Conservation (phyloP, 768 basidiomycete genomes). For the Leccinum truebloodii region DNA sequence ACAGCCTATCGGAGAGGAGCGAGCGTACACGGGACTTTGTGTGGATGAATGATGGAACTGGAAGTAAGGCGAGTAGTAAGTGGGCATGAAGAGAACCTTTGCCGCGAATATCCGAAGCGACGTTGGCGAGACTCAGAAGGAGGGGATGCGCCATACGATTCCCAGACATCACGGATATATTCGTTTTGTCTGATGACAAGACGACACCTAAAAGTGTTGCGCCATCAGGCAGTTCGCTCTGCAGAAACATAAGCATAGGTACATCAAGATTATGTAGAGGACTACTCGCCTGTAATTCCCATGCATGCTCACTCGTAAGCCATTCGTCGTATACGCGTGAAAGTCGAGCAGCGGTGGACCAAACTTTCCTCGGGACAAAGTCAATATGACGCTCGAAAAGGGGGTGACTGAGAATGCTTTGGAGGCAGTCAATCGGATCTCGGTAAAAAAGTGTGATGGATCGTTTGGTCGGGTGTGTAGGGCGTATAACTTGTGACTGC, state of each 20-base stretch:
- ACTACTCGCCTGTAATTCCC: background rate
- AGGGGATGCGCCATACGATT: background rate
- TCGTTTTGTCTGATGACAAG: background rate
- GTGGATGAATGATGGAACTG: no score
- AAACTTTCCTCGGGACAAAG: background rate
- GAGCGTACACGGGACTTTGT: background rate
- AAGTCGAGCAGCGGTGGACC: background rate
- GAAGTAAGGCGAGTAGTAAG: no score
- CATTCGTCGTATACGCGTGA: background rate
- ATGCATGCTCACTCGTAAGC: background rate
- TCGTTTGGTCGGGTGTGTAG: background rate
- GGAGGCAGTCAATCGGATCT: background rate
- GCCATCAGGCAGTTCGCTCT: background rate
- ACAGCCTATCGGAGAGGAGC: background rate
- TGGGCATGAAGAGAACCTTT: no score
- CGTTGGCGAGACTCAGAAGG: background rate
- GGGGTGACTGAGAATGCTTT: background rate
- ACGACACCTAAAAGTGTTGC: background rate
- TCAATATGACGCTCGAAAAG: background rate
- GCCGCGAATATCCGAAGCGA: background rate
- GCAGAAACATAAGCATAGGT: background rate
- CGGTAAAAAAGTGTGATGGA: background rate
- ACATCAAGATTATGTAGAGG: background rate
- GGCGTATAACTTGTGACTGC: background rate
- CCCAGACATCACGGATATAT: background rate